Base-by-base conservation (phyloP, 2,329 filamentous ascomycete species). In the Pseudopithomyces maydicus region DNA sequence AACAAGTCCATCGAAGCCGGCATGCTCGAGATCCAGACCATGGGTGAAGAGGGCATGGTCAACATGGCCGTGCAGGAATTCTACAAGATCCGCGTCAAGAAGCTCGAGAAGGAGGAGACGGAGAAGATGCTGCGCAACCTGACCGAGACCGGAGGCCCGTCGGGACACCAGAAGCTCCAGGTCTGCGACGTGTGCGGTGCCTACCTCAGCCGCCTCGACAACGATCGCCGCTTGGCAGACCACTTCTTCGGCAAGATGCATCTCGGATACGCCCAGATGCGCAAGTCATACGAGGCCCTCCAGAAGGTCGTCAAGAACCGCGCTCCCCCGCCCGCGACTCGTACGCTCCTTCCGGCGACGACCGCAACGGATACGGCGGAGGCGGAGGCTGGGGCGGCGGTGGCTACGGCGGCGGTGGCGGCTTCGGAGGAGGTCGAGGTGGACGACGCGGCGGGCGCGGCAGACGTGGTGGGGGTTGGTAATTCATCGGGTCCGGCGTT, bases 181-280 rank as follows among this genome's bases (percentile, higher is more conserved):
- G 95, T 99, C 45, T 99, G 95, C 82, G 95, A 99, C 77, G 95
- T 98, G 1, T 99, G 95, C 76, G 95, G 95, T 61, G 95, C 95
- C 6, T 99, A 98, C 75, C 84, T 99, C 36, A 92, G 88, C 61
- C 82, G 95, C 20, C 84, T 99, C 32, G 95, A 99, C 74, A 99
- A 99, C 73, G 95, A 99, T 75, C 86, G 95, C 35, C 85, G 95
- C 29, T 77, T 99, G 72, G 95, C 95, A 19, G 95, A 99, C 74
- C 95, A 99, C 76, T 99, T 99, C 74, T 98, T 97, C 77, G 95
- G 95, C 20, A 99, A 99, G 82, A 99, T 99, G 95, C 95, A 99
- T 73, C 80, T 99, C 55, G 95, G 95, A 0, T 99, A 98, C 74
- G 95, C 95, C 15, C 91, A 97, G 79, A 99, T 99, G 95, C 87